Conservation (phyloP, 805 yeast genomes). For the Tetrapisispora nanseiensis region DNA sequence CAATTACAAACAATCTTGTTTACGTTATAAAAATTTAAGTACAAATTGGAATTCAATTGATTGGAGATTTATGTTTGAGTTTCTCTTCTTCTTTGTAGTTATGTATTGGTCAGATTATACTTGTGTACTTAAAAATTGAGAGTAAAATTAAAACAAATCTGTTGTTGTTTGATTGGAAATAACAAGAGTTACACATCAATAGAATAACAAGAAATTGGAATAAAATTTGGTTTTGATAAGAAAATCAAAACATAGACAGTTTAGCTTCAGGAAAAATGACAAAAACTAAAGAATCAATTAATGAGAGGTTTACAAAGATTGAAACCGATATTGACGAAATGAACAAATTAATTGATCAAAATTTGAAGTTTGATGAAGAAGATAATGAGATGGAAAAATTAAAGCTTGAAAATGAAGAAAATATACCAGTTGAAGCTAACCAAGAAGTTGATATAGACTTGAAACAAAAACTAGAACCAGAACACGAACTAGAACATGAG, state of each 20-base stretch:
- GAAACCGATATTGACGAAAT: constrained; percentile 28
- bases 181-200: neutral
- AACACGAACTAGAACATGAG: neutral
- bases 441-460: neutral
- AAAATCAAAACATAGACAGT: neutral
- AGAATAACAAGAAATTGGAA: neutral
- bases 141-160: too few relatives aligned
- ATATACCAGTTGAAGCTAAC: neutral
- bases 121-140: too few relatives aligned
- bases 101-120: too few relatives aligned
- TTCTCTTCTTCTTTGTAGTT: too few relatives aligned
- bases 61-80: too few relatives aligned
- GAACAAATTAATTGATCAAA: constrained; percentile 29
- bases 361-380: constrained; percentile 14
- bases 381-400: too few relatives aligned
- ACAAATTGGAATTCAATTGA: too few relatives aligned
- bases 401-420: neutral
- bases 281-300: constrained; percentile 21
- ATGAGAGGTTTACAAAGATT: constrained; percentile 28
- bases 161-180: too few relatives aligned
- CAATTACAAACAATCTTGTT: too few relatives aligned
- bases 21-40: too few relatives aligned
- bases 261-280: neutral
- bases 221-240: neutral
- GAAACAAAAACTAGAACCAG: neutral